Evolutionary conservation across 495 filamentous ascomycete genomes (phyloP), one percentile per base, ranked within the genome.

Genomic region (Schizothecium vesticola): DNA sequence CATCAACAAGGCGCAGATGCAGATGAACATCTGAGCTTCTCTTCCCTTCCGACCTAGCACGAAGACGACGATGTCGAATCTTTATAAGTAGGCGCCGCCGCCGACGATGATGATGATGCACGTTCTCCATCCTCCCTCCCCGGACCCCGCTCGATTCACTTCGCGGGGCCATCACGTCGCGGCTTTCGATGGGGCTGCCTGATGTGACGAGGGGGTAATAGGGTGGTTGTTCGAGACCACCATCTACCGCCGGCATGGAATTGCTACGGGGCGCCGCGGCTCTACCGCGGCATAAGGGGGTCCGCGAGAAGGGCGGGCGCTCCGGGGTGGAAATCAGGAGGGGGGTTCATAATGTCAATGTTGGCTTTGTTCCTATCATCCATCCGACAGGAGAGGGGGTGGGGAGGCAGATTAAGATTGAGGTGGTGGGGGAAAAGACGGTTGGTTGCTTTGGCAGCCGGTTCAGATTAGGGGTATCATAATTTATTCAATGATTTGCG

Each of bases 1-100:
- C 57, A 59, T 59, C 57, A 31, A 61, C 60, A 61, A 61, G 22
- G 61, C 58, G 33, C 74, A 76, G 66, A 68, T 76, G 60, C 70
- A 63, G 13, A 74, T 76, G 28, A 70, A 69, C 1, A 51, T 63
- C 24, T 74, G 56, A 67, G 24, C 23, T 63, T 6, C 25, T 10
- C 33, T 21, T 21, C 22, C 16, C 26, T 8, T 16, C 29, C 31
- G 43, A 51, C 13, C 36, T 13, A 21, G 29, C n/a, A 59, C 9
- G 56, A 25, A 19, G 6, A 13, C 31, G 31, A 36, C 31, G 10
- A 36, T 13, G 31, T 3, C 31, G 11, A 13, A 0, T 12, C 10
- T 36, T 19, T 8, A n/a, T 1, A 51, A n/a, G 16, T 7, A 51
- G 16, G 16, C 36, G 6, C 33, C 33, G 31, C 3, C 33, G 33